phyloP scores from a whole-genome alignment of 2,329 filamentous ascomycete genomes.

The Clathrospora elynae region DNA sequence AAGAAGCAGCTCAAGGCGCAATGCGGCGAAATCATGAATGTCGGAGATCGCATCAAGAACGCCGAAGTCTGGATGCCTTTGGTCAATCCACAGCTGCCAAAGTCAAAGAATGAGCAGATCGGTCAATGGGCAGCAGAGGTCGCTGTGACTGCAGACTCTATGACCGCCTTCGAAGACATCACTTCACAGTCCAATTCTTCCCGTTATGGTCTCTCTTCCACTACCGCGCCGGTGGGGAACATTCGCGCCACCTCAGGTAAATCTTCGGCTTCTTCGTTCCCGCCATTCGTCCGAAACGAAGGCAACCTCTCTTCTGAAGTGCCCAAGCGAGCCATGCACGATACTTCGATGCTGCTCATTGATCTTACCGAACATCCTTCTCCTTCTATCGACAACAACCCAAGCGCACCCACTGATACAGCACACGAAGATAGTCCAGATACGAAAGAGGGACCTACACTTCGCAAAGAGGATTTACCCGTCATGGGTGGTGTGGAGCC shows the following conservation, averaged over 20 bases:
- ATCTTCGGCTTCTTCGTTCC: constrained; percentile 15
- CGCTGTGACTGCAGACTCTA: constrained; percentile 11
- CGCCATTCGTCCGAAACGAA: not conserved
- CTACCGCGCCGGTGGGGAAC: constrained; percentile 5
- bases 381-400: not conserved
- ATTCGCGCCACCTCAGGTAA: constrained; percentile 23
- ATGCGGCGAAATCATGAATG: constrained; percentile 70
- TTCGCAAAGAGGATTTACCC: not conserved
- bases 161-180: constrained; percentile 3
- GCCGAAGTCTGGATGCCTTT: constrained; percentile 31
- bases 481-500: not conserved
- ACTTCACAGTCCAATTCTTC: constrained; percentile 13
- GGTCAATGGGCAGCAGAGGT: constrained; percentile 32
- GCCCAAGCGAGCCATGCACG: not conserved
- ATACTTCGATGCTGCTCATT: constrained; percentile 9
- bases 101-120: constrained; percentile 22
- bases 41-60: constrained; percentile 76
- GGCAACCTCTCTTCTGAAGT: not conserved
- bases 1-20: constrained; percentile 69
- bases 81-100: constrained; percentile 10
- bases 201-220: constrained; percentile 14
- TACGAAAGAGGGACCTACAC: not conserved
- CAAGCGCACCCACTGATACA: constrained; percentile 18
- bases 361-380: constrained; percentile 9
- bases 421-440: constrained; percentile 15